Percentiles rank a stretch among this genome's conserved stretches.
Conservation (phyloP, 1,284 basidiomycete species). For the Apiotrichum montevideense region DNA sequence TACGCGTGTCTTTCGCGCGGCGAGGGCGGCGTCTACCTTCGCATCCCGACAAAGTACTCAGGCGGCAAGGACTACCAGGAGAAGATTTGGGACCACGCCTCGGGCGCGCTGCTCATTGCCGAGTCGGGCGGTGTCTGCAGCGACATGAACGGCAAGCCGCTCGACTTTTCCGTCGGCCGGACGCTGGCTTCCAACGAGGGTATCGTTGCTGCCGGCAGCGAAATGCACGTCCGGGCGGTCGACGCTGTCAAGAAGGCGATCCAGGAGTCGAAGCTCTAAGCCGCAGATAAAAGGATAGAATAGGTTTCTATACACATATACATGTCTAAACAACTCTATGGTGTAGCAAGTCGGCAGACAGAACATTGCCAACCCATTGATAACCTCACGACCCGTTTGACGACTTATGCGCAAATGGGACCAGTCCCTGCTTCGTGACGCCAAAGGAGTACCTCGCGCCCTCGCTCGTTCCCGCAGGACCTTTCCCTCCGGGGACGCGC, state of each 20-base stretch:
- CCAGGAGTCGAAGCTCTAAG: conserved; percentile 45
- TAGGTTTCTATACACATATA: no score
- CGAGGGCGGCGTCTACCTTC: conserved; percentile 81
- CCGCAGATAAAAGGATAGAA: no score
- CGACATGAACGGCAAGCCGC: conserved; percentile 68
- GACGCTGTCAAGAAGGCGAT: conserved; percentile 66
- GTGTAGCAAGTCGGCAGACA: no score
- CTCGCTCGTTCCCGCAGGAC: conserved; percentile 11
- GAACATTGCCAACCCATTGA: no score
- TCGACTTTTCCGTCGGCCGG: conserved; percentile 82
- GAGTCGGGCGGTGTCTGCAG: conserved; percentile 85
- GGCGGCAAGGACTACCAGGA: conserved; percentile 69
- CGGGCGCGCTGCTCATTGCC: conserved; percentile 74
- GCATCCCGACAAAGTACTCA: conserved; percentile 67
- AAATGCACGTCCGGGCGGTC: conserved; percentile 62
- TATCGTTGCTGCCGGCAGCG: conserved; percentile 68
- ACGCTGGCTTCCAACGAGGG: conserved; percentile 83
- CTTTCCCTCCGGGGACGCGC: conserved; percentile 20
- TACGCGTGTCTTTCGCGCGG: conserved; percentile 83
- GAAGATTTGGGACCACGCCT: conserved; percentile 96
- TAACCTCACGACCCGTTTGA: no score
- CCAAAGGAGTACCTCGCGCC: conserved; percentile 28
- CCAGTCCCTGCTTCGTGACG: conserved; percentile 28
- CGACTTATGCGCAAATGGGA: conserved; percentile 11
- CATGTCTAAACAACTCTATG: no score